Conservation (phyloP, 306 rosid genomes). For the Vachellia collinsii region DNA sequence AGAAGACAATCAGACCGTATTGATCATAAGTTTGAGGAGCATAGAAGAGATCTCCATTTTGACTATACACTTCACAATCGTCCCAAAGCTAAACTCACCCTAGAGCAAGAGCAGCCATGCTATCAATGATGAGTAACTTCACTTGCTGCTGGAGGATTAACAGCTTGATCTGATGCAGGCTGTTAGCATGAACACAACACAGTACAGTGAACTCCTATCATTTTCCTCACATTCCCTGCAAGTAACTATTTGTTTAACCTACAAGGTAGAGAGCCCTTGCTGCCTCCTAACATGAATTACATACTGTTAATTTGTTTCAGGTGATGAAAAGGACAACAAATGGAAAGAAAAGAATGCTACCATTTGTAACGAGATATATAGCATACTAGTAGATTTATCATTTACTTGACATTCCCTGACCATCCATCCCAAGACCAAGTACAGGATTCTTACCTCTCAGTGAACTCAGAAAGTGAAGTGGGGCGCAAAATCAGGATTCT, state of each 20-base stretch:
- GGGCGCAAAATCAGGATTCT: slow-evolving; percentile 84
- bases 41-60: slow-evolving; percentile 28
- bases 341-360: slow-evolving; percentile 15
- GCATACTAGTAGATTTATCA: background rate
- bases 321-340: slow-evolving; percentile 18
- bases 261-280: background rate
- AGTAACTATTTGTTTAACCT: background rate
- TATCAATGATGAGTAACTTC: slow-evolving; percentile 85
- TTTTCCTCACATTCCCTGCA: background rate
- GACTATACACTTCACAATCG: slow-evolving; percentile 25
- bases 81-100: slow-evolving; percentile 57
- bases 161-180: slow-evolving; percentile 80
- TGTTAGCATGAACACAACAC: slow-evolving; percentile 43
- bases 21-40: slow-evolving; percentile 28
- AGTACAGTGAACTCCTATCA: slow-evolving; percentile 17
- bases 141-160: slow-evolving; percentile 78
- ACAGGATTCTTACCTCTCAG: slow-evolving; percentile 65
- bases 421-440: slow-evolving; percentile 21
- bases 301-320: slow-evolving; percentile 13
- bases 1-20: slow-evolving; percentile 29
- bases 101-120: slow-evolving; percentile 86
- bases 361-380: background rate
- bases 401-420: background rate
- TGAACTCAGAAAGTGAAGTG: slow-evolving; percentile 76
- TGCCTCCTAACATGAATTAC: background rate